Percentiles rank a stretch among this genome's conserved stretches.
These are phyloP conservation scores for Alliaria petiolata DNA, from an alignment of 345 rosid genomes.

Conservation along the genomic window DNA sequence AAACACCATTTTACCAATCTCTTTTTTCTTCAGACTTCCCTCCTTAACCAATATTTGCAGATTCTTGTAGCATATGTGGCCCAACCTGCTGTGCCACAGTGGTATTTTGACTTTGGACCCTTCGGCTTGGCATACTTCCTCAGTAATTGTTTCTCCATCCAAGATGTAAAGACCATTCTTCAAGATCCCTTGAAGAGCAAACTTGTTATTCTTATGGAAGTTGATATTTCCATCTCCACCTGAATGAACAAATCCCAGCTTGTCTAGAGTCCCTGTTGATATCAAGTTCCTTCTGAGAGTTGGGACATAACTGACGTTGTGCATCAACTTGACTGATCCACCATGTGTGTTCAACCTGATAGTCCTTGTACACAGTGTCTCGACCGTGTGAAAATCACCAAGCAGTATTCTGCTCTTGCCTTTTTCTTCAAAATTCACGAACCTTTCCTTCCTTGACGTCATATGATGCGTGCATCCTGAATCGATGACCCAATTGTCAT, in stretches of 20 bases:
- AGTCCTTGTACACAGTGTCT: fast-evolving
- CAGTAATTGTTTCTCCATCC: neutral
- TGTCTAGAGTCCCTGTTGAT: neutral
- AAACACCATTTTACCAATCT: too few relatives aligned
- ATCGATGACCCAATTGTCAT: neutral
- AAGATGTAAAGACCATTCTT: neutral
- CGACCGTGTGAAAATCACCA: neutral
- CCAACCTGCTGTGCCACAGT: neutral
- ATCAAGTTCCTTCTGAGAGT: neutral
- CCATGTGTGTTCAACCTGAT: neutral
- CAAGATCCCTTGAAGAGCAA: neutral
- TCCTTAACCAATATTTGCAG: neutral
- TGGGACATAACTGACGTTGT: neutral
- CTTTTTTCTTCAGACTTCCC: neutral
- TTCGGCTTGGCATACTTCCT: neutral
- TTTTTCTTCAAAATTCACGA: neutral
- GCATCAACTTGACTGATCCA: neutral
- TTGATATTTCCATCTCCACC: neutral
- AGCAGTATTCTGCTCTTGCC: neutral
- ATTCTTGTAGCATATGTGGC: neutral
- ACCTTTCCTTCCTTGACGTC: neutral
- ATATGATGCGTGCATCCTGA: neutral
- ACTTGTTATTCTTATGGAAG: neutral
- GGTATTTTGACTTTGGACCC: neutral
- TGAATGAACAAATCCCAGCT: neutral